phyloP scores from a whole-genome alignment of 1,284 basidiomycete species.

The Porodaedalea pini region DNA sequence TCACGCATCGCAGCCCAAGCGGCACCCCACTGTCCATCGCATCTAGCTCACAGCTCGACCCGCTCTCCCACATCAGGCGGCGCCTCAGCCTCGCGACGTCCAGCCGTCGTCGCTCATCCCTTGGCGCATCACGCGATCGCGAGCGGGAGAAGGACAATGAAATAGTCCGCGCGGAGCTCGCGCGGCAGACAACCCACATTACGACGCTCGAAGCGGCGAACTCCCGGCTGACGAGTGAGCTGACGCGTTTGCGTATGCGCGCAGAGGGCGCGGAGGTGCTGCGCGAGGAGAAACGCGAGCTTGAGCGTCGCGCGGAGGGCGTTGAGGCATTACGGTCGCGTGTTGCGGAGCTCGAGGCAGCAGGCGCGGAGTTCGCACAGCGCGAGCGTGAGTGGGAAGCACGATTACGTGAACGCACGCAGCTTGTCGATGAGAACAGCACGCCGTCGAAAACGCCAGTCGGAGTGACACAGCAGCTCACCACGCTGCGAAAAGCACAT shows the following conservation, averaged over 20 bases:
- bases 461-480: conserved; percentile 50
- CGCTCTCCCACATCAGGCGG: neutral
- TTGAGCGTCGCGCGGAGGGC: conserved; percentile 53
- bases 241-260: conserved; percentile 50
- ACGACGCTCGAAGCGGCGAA: conserved; percentile 64
- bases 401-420: conserved; percentile 16
- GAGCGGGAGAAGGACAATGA: conserved; percentile 44
- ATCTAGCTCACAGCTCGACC: conserved; percentile 6
- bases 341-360: conserved; percentile 50
- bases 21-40: neutral
- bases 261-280: conserved; percentile 64
- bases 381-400: conserved; percentile 25
- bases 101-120: neutral
- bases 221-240: conserved; percentile 50
- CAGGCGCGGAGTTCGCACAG: conserved; percentile 37
- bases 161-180: conserved; percentile 59
- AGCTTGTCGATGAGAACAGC: conserved; percentile 13
- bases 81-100: conserved; percentile 6
- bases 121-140: neutral
- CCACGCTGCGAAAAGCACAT: conserved; percentile 55
- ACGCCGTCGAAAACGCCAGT: conserved; percentile 43
- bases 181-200: conserved; percentile 58
- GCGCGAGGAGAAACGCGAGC: conserved; percentile 66
- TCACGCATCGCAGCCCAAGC: neutral
- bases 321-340: conserved; percentile 56